phyloP scores from a whole-genome alignment of 2,329 filamentous ascomycete genomes.

The Xylariales sp. region DNA sequence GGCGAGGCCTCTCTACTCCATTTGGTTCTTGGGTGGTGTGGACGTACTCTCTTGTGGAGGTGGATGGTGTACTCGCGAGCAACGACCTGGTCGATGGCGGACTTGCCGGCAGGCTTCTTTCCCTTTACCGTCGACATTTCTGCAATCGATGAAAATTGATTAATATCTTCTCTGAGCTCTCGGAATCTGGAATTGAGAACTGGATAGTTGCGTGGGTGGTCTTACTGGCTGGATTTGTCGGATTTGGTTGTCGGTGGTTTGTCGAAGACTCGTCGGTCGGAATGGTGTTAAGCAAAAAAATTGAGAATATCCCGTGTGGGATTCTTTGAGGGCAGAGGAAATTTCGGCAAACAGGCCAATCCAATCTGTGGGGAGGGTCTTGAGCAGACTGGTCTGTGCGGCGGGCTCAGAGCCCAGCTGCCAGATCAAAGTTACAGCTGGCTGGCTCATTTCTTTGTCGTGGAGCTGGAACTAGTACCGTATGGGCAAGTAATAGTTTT shows the following conservation, averaged over 20 bases:
- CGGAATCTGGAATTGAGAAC: background rate
- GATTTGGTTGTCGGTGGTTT: background rate
- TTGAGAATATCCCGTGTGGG: conserved; percentile 5
- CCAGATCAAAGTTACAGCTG: background rate
- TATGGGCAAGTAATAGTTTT: too few relatives aligned
- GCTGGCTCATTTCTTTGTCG: too few relatives aligned
- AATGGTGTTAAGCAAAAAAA: background rate
- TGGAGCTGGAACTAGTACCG: too few relatives aligned
- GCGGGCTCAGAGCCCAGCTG: background rate
- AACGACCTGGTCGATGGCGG: conserved; percentile 98
- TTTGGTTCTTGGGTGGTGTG: conserved; percentile 6
- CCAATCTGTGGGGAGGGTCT: conserved; percentile 2
- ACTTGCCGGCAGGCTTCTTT: conserved; percentile 72
- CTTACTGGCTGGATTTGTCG: background rate
- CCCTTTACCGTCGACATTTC: conserved; percentile 60
- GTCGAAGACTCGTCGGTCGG: background rate
- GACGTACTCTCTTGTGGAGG: conserved; percentile 97
- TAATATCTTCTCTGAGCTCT: background rate
- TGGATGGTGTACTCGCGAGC: conserved; percentile 99
- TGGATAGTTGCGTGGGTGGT: background rate
- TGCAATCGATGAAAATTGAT: conserved; percentile 4
- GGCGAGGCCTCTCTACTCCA: background rate
- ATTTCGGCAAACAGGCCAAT: conserved; percentile 5
- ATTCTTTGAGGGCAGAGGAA: conserved; percentile 4
- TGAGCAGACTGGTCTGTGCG: background rate